A percentile compares a stretch with the other conserved stretches of the same genome.
Evolutionary conservation across 345 rosid genomes (phyloP).

Genomic region (Noccaea caerulescens): DNA sequence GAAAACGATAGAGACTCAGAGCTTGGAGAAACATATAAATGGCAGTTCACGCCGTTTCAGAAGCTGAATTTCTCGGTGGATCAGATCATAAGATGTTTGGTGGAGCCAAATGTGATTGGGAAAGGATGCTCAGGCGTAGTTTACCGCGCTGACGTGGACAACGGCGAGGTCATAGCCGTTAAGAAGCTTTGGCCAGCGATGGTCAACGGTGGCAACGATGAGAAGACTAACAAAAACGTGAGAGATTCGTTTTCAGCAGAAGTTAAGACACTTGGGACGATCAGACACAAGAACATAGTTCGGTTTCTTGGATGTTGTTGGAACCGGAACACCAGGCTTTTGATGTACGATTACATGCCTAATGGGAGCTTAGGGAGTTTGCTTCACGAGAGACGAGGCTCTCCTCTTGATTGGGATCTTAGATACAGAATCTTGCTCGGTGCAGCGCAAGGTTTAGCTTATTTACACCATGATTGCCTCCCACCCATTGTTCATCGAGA

Average conservation of each 20-base stretch:
- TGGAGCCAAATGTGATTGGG: constrained; percentile 83
- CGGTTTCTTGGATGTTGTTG: constrained; percentile 92
- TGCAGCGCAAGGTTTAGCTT: constrained; percentile 90
- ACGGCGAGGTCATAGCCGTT: constrained; percentile 86
- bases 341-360: constrained; percentile 95
- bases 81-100: constrained; percentile 75
- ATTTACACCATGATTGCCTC: constrained; percentile 93
- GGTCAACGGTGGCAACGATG: constrained; percentile 53
- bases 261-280: constrained; percentile 86
- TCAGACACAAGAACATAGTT: constrained; percentile 94
- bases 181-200: constrained; percentile 91
- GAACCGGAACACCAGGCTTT: constrained; percentile 75
- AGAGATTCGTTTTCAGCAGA: constrained; percentile 95
- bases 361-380: constrained; percentile 93
- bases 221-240: constrained; percentile 55
- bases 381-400: constrained; percentile 80
- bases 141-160: constrained; percentile 86
- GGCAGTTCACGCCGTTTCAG: constrained; percentile 98
- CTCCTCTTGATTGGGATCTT: constrained; percentile 85
- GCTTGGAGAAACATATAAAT: constrained; percentile 83
- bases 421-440: constrained; percentile 86
- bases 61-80: constrained; percentile 89
- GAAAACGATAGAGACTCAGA: constrained; percentile 72
- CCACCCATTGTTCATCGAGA: constrained; percentile 95
- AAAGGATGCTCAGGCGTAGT: constrained; percentile 94